Base-by-base conservation (phyloP, 73 alveolate genomes). In the Loxodes magnus region DNA sequence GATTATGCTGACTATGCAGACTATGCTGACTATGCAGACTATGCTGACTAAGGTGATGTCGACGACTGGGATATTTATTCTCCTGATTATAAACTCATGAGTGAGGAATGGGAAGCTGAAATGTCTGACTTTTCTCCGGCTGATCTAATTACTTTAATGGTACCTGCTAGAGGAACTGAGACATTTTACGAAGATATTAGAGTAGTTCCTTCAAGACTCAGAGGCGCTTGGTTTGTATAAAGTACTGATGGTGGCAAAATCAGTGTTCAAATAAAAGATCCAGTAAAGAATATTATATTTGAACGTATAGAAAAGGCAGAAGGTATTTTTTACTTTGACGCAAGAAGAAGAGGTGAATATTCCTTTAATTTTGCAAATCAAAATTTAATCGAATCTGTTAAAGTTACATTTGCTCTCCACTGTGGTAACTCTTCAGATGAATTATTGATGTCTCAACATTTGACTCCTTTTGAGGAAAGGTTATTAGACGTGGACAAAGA, bases 151-250 rank as follows among this genome's bases (percentile, higher is more conserved):
- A 46, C 59, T 7, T 46, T 46, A 25, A 41, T 25, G 26, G 20
- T 46, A 19, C 52, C 59, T 46, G 50, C 59, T 25, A 46, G 59
- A 24, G 53, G 39, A 1, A 24, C 22, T 25, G 59, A 46, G 27
- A 24, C 7, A 9, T 46, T 46, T 23, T 46, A n/a, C 17, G 2
- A 16, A 46, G 34, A 0, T 2, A 46, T 46, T 22, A 41, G 27
- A 2, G 34, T 46, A 1, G 17, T 46, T 3, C 59, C 59, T 7
- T 21, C 59, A 0, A 24, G 10, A 24, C 22, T 46, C 16, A 9
- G 39, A 10, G 59, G 59, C 9, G 50, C 50, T 1, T 46, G 59
- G 59, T 46, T 46, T 22, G 6, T 46, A 10, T 5, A 10, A 0
- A 12, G 35, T 1, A 16, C 9, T 5, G 39, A 16, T 5, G 5